These are phyloP conservation scores for Biscutella auriculata DNA, from an alignment of 441 rosid genomes.

Conservation along the genomic window DNA sequence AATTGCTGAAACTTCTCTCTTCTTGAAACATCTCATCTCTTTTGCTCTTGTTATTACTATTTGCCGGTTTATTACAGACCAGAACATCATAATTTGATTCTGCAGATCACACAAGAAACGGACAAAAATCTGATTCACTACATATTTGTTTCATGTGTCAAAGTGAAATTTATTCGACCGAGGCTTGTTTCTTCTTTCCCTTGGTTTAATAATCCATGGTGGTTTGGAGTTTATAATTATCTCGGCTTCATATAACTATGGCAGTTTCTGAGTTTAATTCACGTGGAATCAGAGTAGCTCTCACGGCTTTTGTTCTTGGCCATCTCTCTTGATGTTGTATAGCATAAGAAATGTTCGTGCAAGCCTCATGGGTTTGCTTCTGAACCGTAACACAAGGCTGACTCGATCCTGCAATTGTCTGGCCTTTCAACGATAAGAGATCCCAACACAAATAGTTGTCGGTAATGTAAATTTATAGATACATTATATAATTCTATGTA, in stretches of 20 bases:
- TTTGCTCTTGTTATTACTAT: neutral
- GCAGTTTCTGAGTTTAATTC: constrained; percentile 38
- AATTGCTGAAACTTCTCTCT: neutral
- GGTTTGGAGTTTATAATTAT: constrained; percentile 38
- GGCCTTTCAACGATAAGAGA: constrained; percentile 35
- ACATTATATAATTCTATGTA: too few species aligned
- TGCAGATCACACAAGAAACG: neutral
- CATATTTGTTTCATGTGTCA: neutral
- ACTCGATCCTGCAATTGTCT: constrained; percentile 43
- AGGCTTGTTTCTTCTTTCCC: constrained; percentile 29
- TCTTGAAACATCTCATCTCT: neutral
- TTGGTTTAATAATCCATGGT: too few species aligned
- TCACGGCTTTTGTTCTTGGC: constrained; percentile 41
- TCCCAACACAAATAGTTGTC: too few species aligned
- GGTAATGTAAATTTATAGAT: too few species aligned
- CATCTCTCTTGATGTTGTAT: constrained; percentile 41
- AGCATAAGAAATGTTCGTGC: constrained; percentile 32
- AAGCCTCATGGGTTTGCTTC: constrained; percentile 55
- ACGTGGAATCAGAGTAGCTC: constrained; percentile 50
- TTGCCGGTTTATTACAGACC: neutral
- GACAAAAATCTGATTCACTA: neutral
- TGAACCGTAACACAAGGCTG: constrained; percentile 58
- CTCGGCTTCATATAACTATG: constrained; percentile 60
- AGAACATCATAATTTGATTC: too few species aligned
- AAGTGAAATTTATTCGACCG: constrained; percentile 2